Evolutionary conservation across 83 land plant species (phyloP), one percentile per base, ranked within the genome.

Genomic region (Isoetes engelmannii): DNA sequence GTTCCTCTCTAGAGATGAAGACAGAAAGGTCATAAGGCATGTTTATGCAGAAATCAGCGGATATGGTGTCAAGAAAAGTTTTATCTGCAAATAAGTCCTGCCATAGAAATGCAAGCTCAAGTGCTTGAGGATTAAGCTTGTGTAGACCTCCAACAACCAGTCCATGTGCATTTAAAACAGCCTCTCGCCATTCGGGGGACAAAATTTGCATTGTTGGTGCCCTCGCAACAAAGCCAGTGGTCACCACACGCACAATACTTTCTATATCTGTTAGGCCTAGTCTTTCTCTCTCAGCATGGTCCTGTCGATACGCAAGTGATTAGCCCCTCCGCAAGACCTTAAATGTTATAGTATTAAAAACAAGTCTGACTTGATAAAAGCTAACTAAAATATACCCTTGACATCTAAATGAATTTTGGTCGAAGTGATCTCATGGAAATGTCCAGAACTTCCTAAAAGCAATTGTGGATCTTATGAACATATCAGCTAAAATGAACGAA

Each of bases 251-350:
- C 45, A 71, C 50, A 44, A 72, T 50, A 18, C 6, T 46, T 15
- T 72, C 74, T 41, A 72, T 72, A 9, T 72, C 74, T 17, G 20
- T 63, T n/a, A 72, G 71, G 5, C 69, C 56, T 45, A 72, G 74
- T 18, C 74, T 60, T 47, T 59, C 37, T n/a, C 56, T 57, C 56
- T 72, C 74, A 37, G 44, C 15, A 19, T 63, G 43, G 68, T 72
- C 74, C 74, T 71, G 73, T 47, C 2, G 2, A 51, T 12, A 10
- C 0, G 15, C 54, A 51, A 51, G 1, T 12, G 15, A 15, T 51
- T 51, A 51, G 37, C 37, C 37, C 37, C 37, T 28, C 37, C 37
- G 37, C 37, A 28, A 28, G 37, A 28, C 37, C 37, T 28, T 28
- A 28, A 0, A 28, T 28, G 37, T 28, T 28, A 28, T 28, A n/a